Evolutionary conservation across 306 rosid species (phyloP).

Genomic region (Dryas octopetala): DNA sequence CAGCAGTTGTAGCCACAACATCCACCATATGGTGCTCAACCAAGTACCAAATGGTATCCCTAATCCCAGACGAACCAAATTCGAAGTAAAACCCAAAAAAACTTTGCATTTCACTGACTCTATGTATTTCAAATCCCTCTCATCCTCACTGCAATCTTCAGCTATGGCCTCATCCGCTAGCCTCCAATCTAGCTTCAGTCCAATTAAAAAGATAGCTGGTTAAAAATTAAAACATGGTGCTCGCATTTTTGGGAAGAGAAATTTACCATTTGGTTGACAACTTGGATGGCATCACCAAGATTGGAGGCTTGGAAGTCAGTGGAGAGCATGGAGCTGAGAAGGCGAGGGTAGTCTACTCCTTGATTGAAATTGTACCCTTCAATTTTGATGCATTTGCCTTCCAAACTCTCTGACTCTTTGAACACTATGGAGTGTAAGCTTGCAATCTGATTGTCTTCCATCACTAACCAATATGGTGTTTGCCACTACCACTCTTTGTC

Average conservation of each 20-base stretch:
- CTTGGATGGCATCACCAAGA: conserved; percentile 71
- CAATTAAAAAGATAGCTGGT: conserved; percentile 8
- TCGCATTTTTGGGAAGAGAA: conserved; percentile 2
- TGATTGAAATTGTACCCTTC: conserved; percentile 84
- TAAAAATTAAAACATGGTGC: background rate
- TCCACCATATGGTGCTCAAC: conserved; percentile 88
- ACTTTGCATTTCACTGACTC: conserved; percentile 66
- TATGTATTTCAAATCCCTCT: conserved; percentile 48
- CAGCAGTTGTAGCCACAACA: conserved; percentile 87
- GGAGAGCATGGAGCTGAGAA: conserved; percentile 56
- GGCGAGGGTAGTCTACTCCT: conserved; percentile 61
- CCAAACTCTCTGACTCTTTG: conserved; percentile 62
- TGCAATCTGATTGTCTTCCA: conserved; percentile 31
- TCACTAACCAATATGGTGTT: conserved; percentile 13
- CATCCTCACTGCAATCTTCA: conserved; percentile 58
- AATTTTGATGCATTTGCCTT: conserved; percentile 53
- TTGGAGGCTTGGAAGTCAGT: conserved; percentile 94
- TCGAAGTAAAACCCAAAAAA: conserved; percentile 90
- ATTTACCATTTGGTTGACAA: conserved; percentile 75
- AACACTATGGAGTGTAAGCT: conserved; percentile 59
- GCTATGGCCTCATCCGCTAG: conserved; percentile 59
- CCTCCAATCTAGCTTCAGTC: conserved; percentile 87
- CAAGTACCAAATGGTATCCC: conserved; percentile 78
- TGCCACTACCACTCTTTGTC: too few species aligned
- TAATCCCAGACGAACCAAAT: conserved; percentile 91